Evolutionary conservation across 768 basidiomycete genomes (phyloP).

Genomic region (Russula virescens): DNA sequence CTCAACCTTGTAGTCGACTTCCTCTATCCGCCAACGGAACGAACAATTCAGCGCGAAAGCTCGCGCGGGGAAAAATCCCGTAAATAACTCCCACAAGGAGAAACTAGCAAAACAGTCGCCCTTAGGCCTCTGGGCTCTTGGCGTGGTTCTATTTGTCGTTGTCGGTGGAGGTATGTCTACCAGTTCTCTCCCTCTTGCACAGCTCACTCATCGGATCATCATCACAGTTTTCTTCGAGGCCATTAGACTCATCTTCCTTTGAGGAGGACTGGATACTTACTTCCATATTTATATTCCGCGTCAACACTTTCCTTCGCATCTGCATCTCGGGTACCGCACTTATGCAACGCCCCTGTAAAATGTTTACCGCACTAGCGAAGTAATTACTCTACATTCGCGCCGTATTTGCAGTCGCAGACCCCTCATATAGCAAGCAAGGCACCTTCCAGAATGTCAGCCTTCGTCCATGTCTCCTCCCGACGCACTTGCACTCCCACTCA

Average conservation of each 20-base stretch:
- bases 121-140: slow-evolving; percentile 68
- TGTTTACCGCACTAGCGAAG: neutral
- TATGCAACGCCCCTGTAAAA: neutral
- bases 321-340: neutral
- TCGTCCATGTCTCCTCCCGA: slow-evolving; percentile 45
- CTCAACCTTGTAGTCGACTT: slow-evolving; percentile 30
- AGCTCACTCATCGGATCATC: neutral
- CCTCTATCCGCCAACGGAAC: slow-evolving; percentile 76
- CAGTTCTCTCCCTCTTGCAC: neutral
- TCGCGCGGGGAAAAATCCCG: slow-evolving; percentile 69
- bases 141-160: slow-evolving; percentile 69
- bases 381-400: neutral
- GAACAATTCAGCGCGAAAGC: slow-evolving; percentile 72
- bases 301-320: neutral
- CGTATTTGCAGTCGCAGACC: slow-evolving; percentile 1
- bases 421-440: slow-evolving; percentile 1
- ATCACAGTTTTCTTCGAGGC: slow-evolving; percentile 68
- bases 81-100: slow-evolving; percentile 67
- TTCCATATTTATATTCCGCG: neutral
- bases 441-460: slow-evolving; percentile 15
- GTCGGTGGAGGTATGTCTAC: slow-evolving; percentile 65
- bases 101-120: slow-evolving; percentile 66
- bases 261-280: slow-evolving; percentile 23
- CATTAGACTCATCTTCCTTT: slow-evolving; percentile 60
- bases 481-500: slow-evolving; percentile 45